Percentiles rank a stretch among this genome's conserved stretches.
phyloP scores from a whole-genome alignment of 352 stramenopile species.

The Phytophthora pseudosyringae region DNA sequence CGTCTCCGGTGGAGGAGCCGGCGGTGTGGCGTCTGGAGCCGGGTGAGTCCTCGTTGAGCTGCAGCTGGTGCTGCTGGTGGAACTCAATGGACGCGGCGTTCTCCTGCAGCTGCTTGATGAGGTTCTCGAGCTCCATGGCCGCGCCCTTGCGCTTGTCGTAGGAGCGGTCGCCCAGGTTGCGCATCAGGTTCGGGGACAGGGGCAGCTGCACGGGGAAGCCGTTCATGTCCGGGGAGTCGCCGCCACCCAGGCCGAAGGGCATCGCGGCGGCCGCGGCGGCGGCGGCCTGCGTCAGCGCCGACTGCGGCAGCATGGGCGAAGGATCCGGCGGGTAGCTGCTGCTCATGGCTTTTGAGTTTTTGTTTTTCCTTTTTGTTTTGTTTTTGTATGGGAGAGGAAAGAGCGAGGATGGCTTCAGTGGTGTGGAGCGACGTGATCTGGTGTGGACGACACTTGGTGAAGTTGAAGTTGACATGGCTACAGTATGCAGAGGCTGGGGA shows the following conservation, averaged over 20 bases:
- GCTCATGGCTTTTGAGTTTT: conserved; percentile 31
- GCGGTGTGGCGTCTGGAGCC: conserved; percentile 18
- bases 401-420: conserved; percentile 15
- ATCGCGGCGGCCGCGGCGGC: conserved; percentile 51
- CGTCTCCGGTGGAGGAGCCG: conserved; percentile 3
- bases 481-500: too few species aligned
- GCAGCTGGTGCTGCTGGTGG: conserved; percentile 65
- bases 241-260: conserved; percentile 43
- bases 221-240: conserved; percentile 33
- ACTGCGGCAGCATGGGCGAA: conserved; percentile 67
- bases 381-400: too few species aligned
- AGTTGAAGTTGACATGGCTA: background rate
- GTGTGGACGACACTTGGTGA: background rate
- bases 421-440: conserved; percentile 3
- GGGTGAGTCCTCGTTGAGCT: conserved; percentile 28
- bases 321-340: conserved; percentile 30
- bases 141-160: conserved; percentile 99
- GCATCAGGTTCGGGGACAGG: conserved; percentile 79
- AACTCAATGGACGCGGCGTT: conserved; percentile 85
- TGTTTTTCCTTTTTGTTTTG: background rate
- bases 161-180: conserved; percentile 96
- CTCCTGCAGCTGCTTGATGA: conserved; percentile 98
- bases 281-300: conserved; percentile 53
- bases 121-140: conserved; percentile 98
- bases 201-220: conserved; percentile 67